Evolutionary conservation across 2,329 filamentous ascomycete species (phyloP), one percentile per base, ranked within the genome.

Genomic region (Penicillium sp.): DNA sequence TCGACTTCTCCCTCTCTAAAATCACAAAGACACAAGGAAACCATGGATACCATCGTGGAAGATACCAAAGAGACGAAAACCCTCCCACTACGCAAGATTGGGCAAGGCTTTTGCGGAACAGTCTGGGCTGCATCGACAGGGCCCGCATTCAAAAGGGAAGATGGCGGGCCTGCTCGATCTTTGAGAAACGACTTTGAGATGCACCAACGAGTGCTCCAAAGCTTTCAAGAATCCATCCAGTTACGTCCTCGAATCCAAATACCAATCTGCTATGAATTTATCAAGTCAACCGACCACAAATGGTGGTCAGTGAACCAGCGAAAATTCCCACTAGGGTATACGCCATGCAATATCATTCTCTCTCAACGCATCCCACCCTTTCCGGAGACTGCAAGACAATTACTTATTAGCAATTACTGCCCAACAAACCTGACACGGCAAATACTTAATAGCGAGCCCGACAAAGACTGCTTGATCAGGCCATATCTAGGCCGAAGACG

Each of bases 391-490:
- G 48, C 51, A 2, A 49, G 66, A 32, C 37, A 52, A 6, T 26
- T 51, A 4, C 45, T 70, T 1, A 56, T 66, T 4, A 46, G 56
- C 1, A 44, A 35, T 9, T 69, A 61, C 44, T 69, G 64, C 30
- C 54, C 61, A 0, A 13, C 41, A 2, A 25, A 44, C 0, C 35
- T 65, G 0, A 18, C 13, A 6, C 4, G 35, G 1, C 38, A 54
- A 13, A 64, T 66, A n/a, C 42, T 55, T 17, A 11, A 6, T 9
- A 61, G 63, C 25, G 35, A 44, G 1, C 54, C 51, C 3, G 66
- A 72, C 32, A 45, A 64, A n/a, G 67, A 72, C 39, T 77, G 73
- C 32, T 55, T 78, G 0, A 52, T 74, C 8, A 66, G 74, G 1
- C 62, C 66, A 0, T 77, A 76, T 32, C 53, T 77, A 0, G 73